phyloP scores from a whole-genome alignment of 148 eudicot species.

The Euryodendron excelsum region DNA sequence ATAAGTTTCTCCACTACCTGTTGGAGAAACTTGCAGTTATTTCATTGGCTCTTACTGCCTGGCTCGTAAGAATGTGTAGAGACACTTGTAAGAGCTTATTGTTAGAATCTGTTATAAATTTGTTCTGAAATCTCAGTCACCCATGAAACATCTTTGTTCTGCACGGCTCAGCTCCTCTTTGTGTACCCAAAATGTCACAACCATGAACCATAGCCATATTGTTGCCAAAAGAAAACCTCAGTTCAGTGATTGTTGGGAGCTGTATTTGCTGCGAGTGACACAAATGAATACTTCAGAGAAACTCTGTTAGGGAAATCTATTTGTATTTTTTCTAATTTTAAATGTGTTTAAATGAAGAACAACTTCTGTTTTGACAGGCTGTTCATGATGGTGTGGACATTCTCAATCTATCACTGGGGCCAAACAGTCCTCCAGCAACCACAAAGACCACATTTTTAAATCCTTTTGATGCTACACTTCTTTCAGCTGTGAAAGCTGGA shows the following conservation, averaged over 20 bases:
- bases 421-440: constrained; percentile 91
- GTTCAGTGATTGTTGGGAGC: neutral
- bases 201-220: neutral
- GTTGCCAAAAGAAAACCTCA: neutral
- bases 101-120: neutral
- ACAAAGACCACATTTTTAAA: constrained; percentile 86
- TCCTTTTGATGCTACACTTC: constrained; percentile 88
- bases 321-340: neutral
- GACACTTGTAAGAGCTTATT: neutral
- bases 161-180: neutral
- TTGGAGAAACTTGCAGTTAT: neutral
- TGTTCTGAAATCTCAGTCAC: neutral
- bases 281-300: neutral
- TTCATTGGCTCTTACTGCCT: neutral
- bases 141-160: neutral
- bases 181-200: neutral
- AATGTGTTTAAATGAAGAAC: neutral
- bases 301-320: neutral
- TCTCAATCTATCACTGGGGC: constrained; percentile 93
- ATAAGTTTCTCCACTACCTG: too few relatives aligned
- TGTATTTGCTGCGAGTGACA: constrained; percentile 6
- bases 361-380: constrained; percentile 60
- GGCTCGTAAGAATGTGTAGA: neutral
- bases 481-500: constrained; percentile 88
- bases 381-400: constrained; percentile 98